These are phyloP conservation scores for Leucaena leucocephala DNA, from an alignment of 306 rosid species.

Conservation along the genomic window DNA sequence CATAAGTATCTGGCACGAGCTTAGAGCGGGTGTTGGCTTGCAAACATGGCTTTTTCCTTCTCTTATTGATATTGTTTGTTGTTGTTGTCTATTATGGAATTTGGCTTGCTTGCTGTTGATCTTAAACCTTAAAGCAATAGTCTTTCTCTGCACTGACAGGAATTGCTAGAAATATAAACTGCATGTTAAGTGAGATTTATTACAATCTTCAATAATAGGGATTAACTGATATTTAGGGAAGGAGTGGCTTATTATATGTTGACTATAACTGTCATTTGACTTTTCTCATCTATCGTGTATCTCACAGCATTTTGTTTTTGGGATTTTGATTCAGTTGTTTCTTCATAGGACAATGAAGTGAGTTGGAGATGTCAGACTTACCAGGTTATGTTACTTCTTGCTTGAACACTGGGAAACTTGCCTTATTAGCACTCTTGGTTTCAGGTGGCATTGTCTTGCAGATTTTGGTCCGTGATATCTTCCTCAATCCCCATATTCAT, in stretches of 20 bases:
- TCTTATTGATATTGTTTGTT: background rate
- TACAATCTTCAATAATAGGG: background rate
- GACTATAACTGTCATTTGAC: background rate
- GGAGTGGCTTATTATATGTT: background rate
- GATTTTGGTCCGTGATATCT: conserved; percentile 69
- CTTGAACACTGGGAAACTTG: conserved; percentile 74
- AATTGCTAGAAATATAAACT: conserved; percentile 2
- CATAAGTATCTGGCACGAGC: background rate
- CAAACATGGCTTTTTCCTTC: background rate
- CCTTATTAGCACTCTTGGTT: conserved; percentile 78
- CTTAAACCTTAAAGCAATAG: background rate
- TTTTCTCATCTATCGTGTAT: conserved; percentile 4
- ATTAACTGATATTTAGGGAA: background rate
- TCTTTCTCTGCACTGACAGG: conserved; percentile 15
- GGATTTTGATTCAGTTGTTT: conserved; percentile 48
- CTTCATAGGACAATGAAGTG: conserved; percentile 56
- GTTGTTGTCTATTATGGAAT: background rate
- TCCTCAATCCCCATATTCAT: conserved; percentile 16
- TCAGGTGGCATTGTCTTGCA: conserved; percentile 87
- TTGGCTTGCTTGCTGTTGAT: conserved; percentile 22
- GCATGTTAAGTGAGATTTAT: conserved; percentile 1
- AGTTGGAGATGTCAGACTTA: conserved; percentile 76
- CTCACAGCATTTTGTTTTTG: conserved; percentile 6
- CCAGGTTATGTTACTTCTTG: conserved; percentile 72
- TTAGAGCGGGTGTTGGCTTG: background rate